Percentiles rank a stretch among this genome's conserved stretches.
These are phyloP conservation scores for Cystobasidium pallidum DNA, from an alignment of 1,284 basidiomycete genomes.

Conservation along the genomic window DNA sequence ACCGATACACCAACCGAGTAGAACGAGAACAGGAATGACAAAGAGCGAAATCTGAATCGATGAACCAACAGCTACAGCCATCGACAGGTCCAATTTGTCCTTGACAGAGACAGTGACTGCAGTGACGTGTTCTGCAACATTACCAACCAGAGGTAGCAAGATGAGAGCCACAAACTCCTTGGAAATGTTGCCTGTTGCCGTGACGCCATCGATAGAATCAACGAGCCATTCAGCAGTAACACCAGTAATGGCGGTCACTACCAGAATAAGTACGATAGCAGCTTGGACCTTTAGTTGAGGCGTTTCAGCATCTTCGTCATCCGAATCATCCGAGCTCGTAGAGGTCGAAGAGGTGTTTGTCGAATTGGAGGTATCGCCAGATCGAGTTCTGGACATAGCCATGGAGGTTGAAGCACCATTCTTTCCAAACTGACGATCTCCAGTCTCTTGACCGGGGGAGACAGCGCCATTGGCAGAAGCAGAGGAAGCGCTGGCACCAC, in stretches of 20 bases:
- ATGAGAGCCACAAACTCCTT: constrained; percentile 84
- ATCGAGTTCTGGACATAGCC: constrained; percentile 9
- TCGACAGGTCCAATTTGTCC: constrained; percentile 67
- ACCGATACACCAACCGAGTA: constrained; percentile 60
- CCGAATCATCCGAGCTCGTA: constrained; percentile 49
- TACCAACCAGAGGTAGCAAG: constrained; percentile 70
- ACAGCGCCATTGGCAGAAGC: not conserved
- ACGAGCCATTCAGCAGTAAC: constrained; percentile 87
- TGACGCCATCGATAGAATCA: constrained; percentile 72
- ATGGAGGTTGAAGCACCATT: not conserved
- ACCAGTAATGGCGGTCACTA: constrained; percentile 60
- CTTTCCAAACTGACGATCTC: not conserved
- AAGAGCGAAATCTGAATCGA: constrained; percentile 87
- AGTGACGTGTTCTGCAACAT: constrained; percentile 72
- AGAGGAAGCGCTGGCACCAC: not conserved
- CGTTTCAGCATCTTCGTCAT: constrained; percentile 59
- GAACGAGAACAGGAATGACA: constrained; percentile 71
- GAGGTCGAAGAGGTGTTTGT: constrained; percentile 40
- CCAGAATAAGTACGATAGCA: constrained; percentile 58
- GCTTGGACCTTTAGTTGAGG: constrained; percentile 61
- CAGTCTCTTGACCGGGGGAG: not conserved
- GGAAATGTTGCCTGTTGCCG: constrained; percentile 59
- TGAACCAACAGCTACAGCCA: constrained; percentile 82
- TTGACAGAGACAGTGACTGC: constrained; percentile 86
- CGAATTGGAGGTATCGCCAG: constrained; percentile 35